A percentile compares a stretch with the other conserved stretches of the same genome.
Conservation (phyloP, 2,329 filamentous ascomycete genomes). For the Bipolaris bicolor region DNA sequence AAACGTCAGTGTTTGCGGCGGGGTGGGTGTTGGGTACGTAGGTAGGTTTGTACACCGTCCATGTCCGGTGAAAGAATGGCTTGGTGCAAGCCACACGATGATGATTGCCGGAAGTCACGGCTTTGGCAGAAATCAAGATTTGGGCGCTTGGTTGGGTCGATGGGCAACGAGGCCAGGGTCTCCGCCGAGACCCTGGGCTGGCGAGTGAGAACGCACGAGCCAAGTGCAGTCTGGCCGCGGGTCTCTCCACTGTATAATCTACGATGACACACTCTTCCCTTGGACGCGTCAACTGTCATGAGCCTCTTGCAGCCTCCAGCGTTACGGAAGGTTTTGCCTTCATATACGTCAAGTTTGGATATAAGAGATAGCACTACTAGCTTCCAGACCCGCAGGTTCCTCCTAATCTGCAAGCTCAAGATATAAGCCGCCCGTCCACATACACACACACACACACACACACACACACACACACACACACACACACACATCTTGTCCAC, state of each 20-base stretch:
- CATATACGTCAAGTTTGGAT: neutral
- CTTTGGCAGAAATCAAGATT: conserved; percentile 9
- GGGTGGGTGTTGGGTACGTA: neutral
- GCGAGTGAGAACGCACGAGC: conserved; percentile 13
- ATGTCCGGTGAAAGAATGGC: neutral
- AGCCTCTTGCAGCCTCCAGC: conserved; percentile 9
- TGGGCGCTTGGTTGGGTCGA: conserved; percentile 8
- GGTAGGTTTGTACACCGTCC: neutral
- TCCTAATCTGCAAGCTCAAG: conserved; percentile 1
- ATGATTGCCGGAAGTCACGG: conserved; percentile 8
- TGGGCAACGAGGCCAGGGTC: conserved; percentile 14
- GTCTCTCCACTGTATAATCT: conserved; percentile 16
- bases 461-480: too few species aligned
- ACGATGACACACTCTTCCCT: conserved; percentile 15
- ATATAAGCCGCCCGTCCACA: conserved; percentile 9
- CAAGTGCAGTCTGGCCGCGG: conserved; percentile 12
- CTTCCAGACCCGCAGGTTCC: neutral
- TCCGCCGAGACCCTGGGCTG: conserved; percentile 7
- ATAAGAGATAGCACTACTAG: neutral
- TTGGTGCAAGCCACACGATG: conserved; percentile 7
- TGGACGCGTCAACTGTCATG: conserved; percentile 17
- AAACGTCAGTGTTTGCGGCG: neutral
- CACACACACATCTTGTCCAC: neutral
- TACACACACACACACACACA: neutral
- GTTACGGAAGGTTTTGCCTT: conserved; percentile 1